Evolutionary conservation across 371 early-diverging fungal genomes (phyloP).

Genomic region (Mucor indicus): DNA sequence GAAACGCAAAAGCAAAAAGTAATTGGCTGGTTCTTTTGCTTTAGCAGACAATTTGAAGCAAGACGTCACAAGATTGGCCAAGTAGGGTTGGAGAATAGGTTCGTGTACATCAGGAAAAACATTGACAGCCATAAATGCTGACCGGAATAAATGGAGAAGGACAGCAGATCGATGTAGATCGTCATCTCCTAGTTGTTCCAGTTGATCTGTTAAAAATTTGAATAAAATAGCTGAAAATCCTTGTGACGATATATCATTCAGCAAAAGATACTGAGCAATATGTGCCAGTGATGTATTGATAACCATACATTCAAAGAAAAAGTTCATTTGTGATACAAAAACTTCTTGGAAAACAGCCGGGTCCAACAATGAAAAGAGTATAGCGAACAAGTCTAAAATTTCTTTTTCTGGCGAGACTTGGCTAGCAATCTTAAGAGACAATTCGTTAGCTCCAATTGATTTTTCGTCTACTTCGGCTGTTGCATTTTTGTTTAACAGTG

Average conservation of each 20-base stretch:
- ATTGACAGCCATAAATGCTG: slow-evolving; percentile 94
- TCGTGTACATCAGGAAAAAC: slow-evolving; percentile 93
- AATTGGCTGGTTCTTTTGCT: slow-evolving; percentile 85
- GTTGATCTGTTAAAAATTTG: slow-evolving; percentile 74
- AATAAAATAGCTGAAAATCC: slow-evolving; percentile 80
- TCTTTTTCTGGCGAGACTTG: slow-evolving; percentile 83
- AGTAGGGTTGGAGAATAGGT: slow-evolving; percentile 85
- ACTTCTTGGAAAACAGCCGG: slow-evolving; percentile 95
- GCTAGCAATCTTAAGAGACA: slow-evolving; percentile 39
- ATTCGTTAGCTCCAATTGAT: slow-evolving; percentile 29
- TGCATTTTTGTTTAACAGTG: slow-evolving; percentile 20
- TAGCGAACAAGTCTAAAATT: slow-evolving; percentile 86
- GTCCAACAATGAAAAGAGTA: slow-evolving; percentile 84
- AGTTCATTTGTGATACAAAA: slow-evolving; percentile 86
- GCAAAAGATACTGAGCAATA: slow-evolving; percentile 87
- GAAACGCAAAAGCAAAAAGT: slow-evolving; percentile 86
- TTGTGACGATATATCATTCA: slow-evolving; percentile 71
- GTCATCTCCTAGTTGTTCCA: slow-evolving; percentile 80
- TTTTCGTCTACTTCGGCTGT: slow-evolving; percentile 1
- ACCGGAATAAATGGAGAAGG: slow-evolving; percentile 88
- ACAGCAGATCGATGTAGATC: slow-evolving; percentile 76
- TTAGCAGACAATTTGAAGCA: slow-evolving; percentile 83
- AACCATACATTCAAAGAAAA: slow-evolving; percentile 85
- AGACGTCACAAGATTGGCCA: slow-evolving; percentile 84
- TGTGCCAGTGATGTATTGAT: slow-evolving; percentile 77